Evolutionary conservation across 2,329 filamentous ascomycete genomes (phyloP).

Genomic region (Acarospora socialis): DNA sequence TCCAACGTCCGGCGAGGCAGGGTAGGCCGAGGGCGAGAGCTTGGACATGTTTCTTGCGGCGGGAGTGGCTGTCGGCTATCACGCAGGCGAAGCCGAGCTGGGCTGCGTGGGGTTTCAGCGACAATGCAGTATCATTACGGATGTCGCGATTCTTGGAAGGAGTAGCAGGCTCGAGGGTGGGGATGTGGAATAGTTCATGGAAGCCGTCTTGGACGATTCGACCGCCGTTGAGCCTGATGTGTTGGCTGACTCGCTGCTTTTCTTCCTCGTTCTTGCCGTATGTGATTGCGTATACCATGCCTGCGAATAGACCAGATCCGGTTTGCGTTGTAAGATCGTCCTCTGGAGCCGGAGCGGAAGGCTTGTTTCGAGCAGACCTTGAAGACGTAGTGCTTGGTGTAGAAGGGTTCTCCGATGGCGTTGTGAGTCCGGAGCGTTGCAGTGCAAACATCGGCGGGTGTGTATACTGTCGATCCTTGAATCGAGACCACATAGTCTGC

Average conservation of each 20-base stretch:
- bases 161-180: conserved; percentile 19
- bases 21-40: conserved; percentile 81
- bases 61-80: conserved; percentile 72
- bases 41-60: conserved; percentile 86
- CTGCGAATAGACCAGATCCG: conserved; percentile 56
- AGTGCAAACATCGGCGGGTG: conserved; percentile 15
- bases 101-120: conserved; percentile 38
- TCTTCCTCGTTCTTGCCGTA: conserved; percentile 45
- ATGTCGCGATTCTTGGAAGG: conserved; percentile 14
- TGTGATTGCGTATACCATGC: conserved; percentile 81
- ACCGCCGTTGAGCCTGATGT: conserved; percentile 58
- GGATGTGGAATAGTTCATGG: conserved; percentile 57
- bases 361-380: conserved; percentile 29
- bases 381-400: conserved; percentile 35
- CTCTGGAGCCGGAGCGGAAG: conserved; percentile 6
- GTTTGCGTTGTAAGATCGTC: conserved; percentile 15
- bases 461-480: conserved; percentile 28
- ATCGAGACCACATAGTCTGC: conserved; percentile 30
- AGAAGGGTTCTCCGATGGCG: conserved; percentile 26
- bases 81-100: conserved; percentile 65
- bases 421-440: conserved; percentile 19
- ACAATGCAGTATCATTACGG: conserved; percentile 27
- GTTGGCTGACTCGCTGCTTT: conserved; percentile 41
- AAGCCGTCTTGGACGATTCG: conserved; percentile 61
- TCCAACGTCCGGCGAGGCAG: conserved; percentile 71